Evolutionary conservation across 495 filamentous ascomycete genomes (phyloP).

Genomic region (Neurospora pannonica): DNA sequence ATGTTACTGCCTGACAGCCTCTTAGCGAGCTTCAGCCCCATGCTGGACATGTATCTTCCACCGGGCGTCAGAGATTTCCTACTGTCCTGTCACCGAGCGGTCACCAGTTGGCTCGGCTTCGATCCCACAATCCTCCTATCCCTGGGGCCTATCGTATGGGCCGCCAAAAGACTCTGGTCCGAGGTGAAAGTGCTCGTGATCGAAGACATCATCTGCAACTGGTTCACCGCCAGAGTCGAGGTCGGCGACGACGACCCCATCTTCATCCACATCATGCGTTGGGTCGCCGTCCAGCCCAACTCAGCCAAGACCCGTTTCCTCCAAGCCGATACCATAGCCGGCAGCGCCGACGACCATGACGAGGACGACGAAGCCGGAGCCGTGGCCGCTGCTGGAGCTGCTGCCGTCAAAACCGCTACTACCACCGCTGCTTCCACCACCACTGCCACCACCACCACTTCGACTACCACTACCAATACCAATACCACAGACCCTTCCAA

Average conservation of each 20-base stretch:
- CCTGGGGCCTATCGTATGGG: constrained; percentile 28
- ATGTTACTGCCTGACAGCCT: constrained; percentile 8
- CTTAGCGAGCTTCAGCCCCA: constrained; percentile 17
- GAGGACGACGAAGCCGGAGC: not conserved
- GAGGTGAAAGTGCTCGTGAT: constrained; percentile 18
- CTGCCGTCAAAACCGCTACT: not conserved
- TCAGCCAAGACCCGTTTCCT: constrained; percentile 45
- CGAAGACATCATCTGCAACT: constrained; percentile 22
- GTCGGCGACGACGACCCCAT: constrained; percentile 51
- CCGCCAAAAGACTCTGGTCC: constrained; percentile 22
- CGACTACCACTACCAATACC: constrained; percentile 34
- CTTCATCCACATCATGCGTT: constrained; percentile 50
- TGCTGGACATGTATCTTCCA: constrained; percentile 16
- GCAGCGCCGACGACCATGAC: not conserved
- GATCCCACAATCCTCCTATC: constrained; percentile 31
- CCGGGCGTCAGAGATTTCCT: constrained; percentile 8
- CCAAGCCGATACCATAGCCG: constrained; percentile 41
- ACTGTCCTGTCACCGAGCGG: constrained; percentile 14
- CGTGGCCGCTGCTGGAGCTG: not conserved
- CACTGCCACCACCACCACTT: not conserved
- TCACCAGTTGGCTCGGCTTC: constrained; percentile 25
- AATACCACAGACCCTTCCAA: constrained; percentile 20
- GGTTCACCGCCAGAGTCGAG: constrained; percentile 46
- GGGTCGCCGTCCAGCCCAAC: constrained; percentile 46
- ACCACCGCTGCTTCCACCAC: not conserved